Percentiles rank a stretch among this genome's conserved stretches.
Conservation (phyloP, 805 yeast genomes). For the Candida palmyrensis region DNA sequence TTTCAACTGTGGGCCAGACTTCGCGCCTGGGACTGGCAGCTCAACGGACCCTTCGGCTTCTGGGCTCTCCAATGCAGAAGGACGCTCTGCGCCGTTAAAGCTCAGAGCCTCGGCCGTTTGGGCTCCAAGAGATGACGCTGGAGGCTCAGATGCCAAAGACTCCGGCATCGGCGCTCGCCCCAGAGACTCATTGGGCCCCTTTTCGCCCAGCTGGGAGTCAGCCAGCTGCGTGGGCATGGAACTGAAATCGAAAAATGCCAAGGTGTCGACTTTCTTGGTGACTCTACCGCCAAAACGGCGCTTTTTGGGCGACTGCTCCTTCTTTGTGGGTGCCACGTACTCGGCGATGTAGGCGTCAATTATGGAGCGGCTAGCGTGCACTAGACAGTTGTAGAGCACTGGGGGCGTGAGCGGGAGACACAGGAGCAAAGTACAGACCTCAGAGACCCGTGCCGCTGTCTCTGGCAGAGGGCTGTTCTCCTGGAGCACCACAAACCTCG, state of each 20-base stretch:
- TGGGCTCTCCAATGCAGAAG: too few relatives aligned
- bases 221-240: neutral
- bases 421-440: too few relatives aligned
- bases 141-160: too few relatives aligned
- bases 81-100: too few relatives aligned
- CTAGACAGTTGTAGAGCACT: slow-evolving; percentile 1
- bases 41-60: neutral
- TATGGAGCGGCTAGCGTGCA: neutral
- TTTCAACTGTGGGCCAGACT: neutral
- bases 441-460: neutral
- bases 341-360: neutral
- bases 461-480: neutral
- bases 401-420: too few relatives aligned
- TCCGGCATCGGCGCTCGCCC: too few relatives aligned
- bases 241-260: slow-evolving; percentile 30
- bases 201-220: neutral
- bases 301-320: slow-evolving; percentile 1
- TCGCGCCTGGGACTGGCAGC: neutral
- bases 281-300: slow-evolving; percentile 12
- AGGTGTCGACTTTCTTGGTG: slow-evolving; percentile 25
- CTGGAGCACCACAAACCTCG: neutral
- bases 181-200: too few relatives aligned
- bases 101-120: too few relatives aligned
- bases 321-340: neutral
- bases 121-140: too few relatives aligned